Percentiles rank a stretch among this genome's conserved stretches.
These are phyloP conservation scores for Debaryomyces sp. DNA, from an alignment of 1,139 yeast species.

Conservation along the genomic window DNA sequence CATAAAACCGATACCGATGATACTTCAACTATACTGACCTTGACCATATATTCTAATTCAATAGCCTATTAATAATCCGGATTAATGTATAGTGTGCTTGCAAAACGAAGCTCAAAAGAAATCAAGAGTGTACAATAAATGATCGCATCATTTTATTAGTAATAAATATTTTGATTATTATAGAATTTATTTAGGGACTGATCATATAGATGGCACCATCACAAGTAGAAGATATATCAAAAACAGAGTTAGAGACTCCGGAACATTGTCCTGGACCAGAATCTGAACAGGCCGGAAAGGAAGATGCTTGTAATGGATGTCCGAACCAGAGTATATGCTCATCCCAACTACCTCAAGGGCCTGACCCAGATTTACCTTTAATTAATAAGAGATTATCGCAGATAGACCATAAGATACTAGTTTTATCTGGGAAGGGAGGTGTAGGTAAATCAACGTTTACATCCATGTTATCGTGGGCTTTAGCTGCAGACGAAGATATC, in stretches of 20 bases:
- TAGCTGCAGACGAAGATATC: constrained; percentile 82
- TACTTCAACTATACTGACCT: no score
- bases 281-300: constrained; percentile 89
- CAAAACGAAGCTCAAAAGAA: neutral
- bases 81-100: neutral
- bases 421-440: constrained; percentile 96
- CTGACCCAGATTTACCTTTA: constrained; percentile 90
- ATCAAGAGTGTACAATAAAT: neutral
- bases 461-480: constrained; percentile 92
- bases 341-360: constrained; percentile 82
- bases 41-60: no score
- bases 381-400: constrained; percentile 68
- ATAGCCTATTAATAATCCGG: no score
- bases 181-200: neutral
- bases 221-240: constrained; percentile 14
- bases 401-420: constrained; percentile 81
- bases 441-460: constrained; percentile 98
- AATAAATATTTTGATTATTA: neutral
- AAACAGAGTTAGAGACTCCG: constrained; percentile 52
- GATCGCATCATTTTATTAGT: neutral
- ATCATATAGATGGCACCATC: constrained; percentile 26
- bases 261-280: constrained; percentile 99
- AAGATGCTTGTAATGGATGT: constrained; percentile 93
- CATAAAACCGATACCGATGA: no score
- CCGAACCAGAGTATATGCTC: constrained; percentile 92